Base-by-base conservation (phyloP, 148 eudicot genomes). In the Talinum fruticosum region DNA sequence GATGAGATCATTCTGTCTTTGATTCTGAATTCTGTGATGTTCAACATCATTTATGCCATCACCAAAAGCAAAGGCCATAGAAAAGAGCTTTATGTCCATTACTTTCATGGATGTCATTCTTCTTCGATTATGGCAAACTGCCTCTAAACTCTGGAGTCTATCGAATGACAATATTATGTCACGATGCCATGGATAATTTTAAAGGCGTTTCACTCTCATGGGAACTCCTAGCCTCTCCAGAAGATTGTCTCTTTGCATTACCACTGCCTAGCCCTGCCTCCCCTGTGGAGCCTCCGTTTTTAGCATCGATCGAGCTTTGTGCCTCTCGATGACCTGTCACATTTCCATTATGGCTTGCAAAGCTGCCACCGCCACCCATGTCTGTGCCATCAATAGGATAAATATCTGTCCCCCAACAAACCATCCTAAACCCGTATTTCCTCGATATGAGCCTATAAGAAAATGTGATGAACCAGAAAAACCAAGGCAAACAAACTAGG, bases 401-500 rank as follows among this genome's bases (percentile, higher is more conserved):
- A 18, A 7, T 41, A 14, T 15, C 62, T 2, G 45, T 26, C 4
- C 86, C 88, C 84, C 86, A 86, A 49, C 88, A 86, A 38, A 66
- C 84, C 86, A 86, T 86, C 68, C 86, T 75, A 41, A 86, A 86
- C 6, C 88, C 88, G 34, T 75, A 77, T 13, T 80, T 37, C 41
- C 88, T 83, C 2, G 88, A 86, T 24, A 81, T 18, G 69, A 86
- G 54, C 23, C 88, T 73, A 32, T 86, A 86, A 7, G 76, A 13
- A 16, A 76, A 59, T 6, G 84, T 79, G 18, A 86, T 37, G 24
- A 86, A n/a, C 88, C 88, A 86, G 59, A 86, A 86, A 64, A 83
- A 72, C 88, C 88, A 86, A 10, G 88, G 88, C 64, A 86, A 47
- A 72, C 84, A 81, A 49, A 86, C 81, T 36, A 86, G 72, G 6